These are phyloP conservation scores for Hypoxylon sp. DNA, from an alignment of 2,329 filamentous ascomycete genomes.

Conservation along the genomic window DNA sequence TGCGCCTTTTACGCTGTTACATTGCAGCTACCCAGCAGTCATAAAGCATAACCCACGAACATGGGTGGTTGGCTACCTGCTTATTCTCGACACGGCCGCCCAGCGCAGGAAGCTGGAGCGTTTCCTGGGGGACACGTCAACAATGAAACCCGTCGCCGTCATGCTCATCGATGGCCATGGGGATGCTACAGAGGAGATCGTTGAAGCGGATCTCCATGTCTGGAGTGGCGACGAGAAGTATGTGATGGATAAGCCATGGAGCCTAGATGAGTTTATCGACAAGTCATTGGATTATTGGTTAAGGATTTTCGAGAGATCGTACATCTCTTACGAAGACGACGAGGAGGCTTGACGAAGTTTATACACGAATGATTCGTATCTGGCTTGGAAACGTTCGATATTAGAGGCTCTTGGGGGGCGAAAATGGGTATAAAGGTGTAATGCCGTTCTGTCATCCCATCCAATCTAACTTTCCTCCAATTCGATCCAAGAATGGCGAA, in stretches of 20 bases:
- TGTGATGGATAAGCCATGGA: conserved; percentile 45
- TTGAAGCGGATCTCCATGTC: conserved; percentile 52
- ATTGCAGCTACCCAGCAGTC: conserved; percentile 49
- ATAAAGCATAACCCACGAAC: conserved; percentile 30
- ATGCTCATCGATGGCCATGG: conserved; percentile 27
- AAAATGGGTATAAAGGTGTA: too few relatives aligned
- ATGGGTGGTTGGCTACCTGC: conserved; percentile 47
- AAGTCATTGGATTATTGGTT: conserved; percentile 51
- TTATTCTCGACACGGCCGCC: conserved; percentile 33
- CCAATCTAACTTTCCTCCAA: too few relatives aligned
- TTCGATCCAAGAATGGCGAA: too few relatives aligned
- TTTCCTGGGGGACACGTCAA: too few relatives aligned
- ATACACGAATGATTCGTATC: too few relatives aligned
- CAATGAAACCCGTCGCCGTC: conserved; percentile 14
- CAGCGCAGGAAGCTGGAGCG: too few relatives aligned
- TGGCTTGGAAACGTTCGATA: too few relatives aligned
- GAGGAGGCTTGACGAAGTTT: background rate
- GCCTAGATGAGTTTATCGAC: conserved; percentile 44
- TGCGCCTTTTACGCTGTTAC: conserved; percentile 37
- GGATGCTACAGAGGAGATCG: conserved; percentile 1
- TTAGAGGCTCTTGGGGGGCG: too few relatives aligned
- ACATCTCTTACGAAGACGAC: background rate
- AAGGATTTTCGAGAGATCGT: conserved; percentile 38
- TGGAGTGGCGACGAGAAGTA: conserved; percentile 44
- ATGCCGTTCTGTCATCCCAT: too few relatives aligned